phyloP scores from a whole-genome alignment of 306 rosid genomes.

The Castanopsis chinensis region DNA sequence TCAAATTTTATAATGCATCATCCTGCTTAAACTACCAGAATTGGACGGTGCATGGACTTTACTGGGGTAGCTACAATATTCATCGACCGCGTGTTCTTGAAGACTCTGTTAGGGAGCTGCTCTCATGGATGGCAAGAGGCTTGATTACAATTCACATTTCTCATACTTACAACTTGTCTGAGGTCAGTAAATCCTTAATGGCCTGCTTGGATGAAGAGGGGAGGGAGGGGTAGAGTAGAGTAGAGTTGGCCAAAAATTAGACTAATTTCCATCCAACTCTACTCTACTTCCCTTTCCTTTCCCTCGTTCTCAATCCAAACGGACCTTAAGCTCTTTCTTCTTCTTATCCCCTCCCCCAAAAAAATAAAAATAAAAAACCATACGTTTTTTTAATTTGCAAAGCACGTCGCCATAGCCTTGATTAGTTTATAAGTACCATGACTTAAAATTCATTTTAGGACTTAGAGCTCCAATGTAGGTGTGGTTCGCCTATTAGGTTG shows the following conservation, averaged over 20 bases:
- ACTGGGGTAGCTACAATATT: conserved; percentile 89
- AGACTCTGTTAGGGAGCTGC: conserved; percentile 72
- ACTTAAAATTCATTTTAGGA: not conserved
- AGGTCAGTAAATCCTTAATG: conserved; percentile 53
- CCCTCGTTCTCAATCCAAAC: not conserved
- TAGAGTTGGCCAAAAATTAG: too few relatives aligned
- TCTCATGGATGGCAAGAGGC: conserved; percentile 79
- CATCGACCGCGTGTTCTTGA: conserved; percentile 73
- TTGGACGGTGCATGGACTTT: conserved; percentile 98
- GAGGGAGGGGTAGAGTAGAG: too few relatives aligned
- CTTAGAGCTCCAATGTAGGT: not conserved
- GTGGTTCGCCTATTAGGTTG: not conserved
- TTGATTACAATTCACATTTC: conserved; percentile 72
- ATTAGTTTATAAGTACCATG: not conserved
- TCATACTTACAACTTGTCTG: conserved; percentile 62
- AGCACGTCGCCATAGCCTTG: not conserved
- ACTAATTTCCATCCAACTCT: too few relatives aligned
- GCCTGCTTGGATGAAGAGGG: too few relatives aligned
- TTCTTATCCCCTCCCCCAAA: not conserved
- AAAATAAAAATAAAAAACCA: not conserved
- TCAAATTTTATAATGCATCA: too few relatives aligned
- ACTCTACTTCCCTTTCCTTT: not conserved
- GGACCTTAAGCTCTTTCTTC: too few relatives aligned
- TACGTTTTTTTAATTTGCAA: conserved; percentile 12
- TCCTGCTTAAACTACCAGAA: conserved; percentile 45